These are phyloP conservation scores for Helenozyma baotianmanensis DNA, from an alignment of 805 yeast genomes.

Conservation along the genomic window DNA sequence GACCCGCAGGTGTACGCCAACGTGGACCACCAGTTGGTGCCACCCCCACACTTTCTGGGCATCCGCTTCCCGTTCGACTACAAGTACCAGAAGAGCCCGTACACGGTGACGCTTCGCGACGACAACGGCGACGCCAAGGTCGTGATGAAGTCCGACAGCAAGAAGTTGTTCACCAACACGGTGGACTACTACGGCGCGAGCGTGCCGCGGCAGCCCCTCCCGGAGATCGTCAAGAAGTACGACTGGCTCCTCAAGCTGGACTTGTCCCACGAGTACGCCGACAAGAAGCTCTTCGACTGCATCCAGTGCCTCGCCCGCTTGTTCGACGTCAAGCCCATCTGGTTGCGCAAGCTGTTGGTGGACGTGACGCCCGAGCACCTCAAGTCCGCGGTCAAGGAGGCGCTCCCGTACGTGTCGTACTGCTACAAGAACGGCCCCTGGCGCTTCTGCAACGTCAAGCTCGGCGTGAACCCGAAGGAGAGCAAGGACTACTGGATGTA, in stretches of 20 bases:
- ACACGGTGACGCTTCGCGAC: constrained; percentile 42
- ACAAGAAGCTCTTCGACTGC: constrained; percentile 36
- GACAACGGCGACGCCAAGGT: constrained; percentile 57
- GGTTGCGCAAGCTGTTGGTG: constrained; percentile 74
- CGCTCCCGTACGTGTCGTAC: constrained; percentile 81
- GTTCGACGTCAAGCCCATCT: constrained; percentile 72
- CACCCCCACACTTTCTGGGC: constrained; percentile 81
- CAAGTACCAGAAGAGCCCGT: constrained; percentile 70
- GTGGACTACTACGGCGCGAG: constrained; percentile 42
- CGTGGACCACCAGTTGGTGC: constrained; percentile 60
- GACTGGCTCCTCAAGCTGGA: constrained; percentile 28
- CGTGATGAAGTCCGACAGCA: constrained; percentile 39
- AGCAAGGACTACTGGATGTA: constrained; percentile 53
- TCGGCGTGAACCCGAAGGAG: constrained; percentile 72
- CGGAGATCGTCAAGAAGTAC: constrained; percentile 36
- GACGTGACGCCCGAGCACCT: constrained; percentile 48
- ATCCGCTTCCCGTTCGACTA: constrained; percentile 74
- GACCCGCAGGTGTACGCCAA: constrained; percentile 22
- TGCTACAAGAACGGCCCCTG: constrained; percentile 89
- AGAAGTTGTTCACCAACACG: constrained; percentile 51
- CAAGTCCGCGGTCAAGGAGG: constrained; percentile 54
- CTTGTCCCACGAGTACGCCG: constrained; percentile 33
- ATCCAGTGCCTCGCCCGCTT: constrained; percentile 40
- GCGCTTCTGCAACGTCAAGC: constrained; percentile 77
- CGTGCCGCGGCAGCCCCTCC: constrained; percentile 49